Conservation (phyloP, 305 asterid species). For the Euphrasia arctica region DNA sequence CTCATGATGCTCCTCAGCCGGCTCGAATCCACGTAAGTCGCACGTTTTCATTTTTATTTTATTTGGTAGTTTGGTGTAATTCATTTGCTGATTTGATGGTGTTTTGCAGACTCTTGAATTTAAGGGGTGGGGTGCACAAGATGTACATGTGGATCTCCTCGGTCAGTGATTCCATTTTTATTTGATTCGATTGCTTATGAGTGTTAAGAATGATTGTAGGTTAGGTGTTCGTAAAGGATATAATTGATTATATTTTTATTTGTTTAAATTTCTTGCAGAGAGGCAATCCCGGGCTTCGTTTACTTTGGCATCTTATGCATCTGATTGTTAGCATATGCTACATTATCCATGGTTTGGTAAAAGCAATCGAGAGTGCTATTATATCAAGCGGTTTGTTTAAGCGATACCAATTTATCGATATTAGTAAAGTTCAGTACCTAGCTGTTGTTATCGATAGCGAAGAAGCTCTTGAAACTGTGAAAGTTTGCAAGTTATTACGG, state of each 20-base stretch:
- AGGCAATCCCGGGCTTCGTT: constrained; percentile 47
- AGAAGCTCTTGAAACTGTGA: constrained; percentile 67
- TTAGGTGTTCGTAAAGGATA: not conserved
- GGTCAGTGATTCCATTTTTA: not conserved
- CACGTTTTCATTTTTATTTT: not conserved
- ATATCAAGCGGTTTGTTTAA: constrained; percentile 56
- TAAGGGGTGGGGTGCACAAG: not conserved
- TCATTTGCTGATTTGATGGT: not conserved
- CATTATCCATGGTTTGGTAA: constrained; percentile 43
- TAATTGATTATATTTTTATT: constrained; percentile 19
- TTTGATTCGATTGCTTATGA: not conserved
- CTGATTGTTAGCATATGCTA: constrained; percentile 61
- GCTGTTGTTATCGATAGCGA: constrained; percentile 91
- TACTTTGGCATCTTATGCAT: constrained; percentile 70
- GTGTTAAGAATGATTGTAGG: not conserved
- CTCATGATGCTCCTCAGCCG: constrained; percentile 32
- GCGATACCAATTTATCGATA: constrained; percentile 52
- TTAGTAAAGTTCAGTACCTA: constrained; percentile 67
- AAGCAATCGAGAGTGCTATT: constrained; percentile 61
- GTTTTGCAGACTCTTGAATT: not conserved
- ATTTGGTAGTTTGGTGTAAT: not conserved
- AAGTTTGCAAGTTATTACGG: constrained; percentile 66
- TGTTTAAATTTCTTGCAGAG: constrained; percentile 34
- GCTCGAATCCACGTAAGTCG: constrained; percentile 48
- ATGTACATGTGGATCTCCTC: not conserved